Evolutionary conservation across 176 grass and related monocot species (phyloP).

Genomic region (Musa troglodytarum): DNA sequence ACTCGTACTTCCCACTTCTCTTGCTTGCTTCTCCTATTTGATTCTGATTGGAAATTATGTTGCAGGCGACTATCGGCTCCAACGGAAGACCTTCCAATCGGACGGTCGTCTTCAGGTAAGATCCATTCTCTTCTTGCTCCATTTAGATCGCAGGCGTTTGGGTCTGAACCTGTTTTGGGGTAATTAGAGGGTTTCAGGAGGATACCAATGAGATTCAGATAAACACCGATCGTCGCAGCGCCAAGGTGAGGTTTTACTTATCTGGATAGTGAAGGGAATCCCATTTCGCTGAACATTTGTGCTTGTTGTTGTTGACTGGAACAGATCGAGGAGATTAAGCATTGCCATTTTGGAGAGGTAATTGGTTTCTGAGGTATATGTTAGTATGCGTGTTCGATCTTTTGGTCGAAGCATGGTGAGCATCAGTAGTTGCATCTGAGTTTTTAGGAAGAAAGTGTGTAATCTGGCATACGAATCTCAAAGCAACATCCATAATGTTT

Average conservation of each 20-base stretch:
- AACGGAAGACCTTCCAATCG: constrained; percentile 65
- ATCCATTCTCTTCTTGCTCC: background rate
- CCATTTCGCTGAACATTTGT: background rate
- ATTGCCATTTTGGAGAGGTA: constrained; percentile 68
- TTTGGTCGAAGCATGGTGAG: background rate
- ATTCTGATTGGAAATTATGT: background rate
- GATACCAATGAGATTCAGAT: constrained; percentile 74
- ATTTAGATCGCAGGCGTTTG: background rate
- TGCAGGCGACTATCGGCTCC: constrained; percentile 51
- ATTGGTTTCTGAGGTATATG: background rate
- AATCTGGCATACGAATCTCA: background rate
- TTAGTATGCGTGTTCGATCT: background rate
- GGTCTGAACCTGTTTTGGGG: background rate
- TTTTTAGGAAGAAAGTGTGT: too few species aligned
- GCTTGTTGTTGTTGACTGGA: background rate
- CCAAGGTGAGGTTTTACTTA: constrained; percentile 34
- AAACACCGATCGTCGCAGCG: constrained; percentile 61
- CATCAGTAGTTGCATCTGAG: too few species aligned
- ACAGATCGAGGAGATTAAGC: constrained; percentile 62
- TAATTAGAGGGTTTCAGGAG: constrained; percentile 67
- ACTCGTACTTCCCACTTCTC: constrained; percentile 37
- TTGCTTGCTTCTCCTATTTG: background rate
- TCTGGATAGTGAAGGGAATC: background rate
- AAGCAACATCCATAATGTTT: background rate
- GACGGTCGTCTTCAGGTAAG: constrained; percentile 80